Conservation (phyloP, 768 basidiomycete species). For the Calvatia gigantea region DNA sequence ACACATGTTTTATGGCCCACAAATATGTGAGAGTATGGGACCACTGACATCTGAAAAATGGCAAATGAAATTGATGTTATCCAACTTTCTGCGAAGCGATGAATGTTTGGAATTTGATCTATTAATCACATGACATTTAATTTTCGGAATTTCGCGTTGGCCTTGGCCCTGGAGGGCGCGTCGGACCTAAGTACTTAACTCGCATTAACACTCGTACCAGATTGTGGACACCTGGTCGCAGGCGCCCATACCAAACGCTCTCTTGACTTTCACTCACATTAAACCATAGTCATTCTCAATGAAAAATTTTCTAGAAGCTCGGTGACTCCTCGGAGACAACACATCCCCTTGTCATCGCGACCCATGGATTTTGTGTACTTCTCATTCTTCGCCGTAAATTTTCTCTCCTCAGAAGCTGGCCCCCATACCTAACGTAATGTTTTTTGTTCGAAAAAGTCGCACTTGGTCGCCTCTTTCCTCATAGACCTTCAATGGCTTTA, state of each 20-base stretch:
- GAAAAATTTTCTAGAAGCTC: constrained; percentile 17
- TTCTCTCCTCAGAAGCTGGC: not conserved
- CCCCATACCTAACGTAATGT: not conserved
- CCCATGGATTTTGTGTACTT: constrained; percentile 71
- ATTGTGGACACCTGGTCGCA: not conserved
- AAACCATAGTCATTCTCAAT: constrained; percentile 20
- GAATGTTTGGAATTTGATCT: not conserved
- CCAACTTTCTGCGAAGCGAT: not conserved
- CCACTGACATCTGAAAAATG: not conserved
- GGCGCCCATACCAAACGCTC: not conserved
- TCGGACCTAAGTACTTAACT: too few species aligned
- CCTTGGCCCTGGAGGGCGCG: not conserved
- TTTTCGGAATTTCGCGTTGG: not conserved
- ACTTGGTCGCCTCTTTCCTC: constrained; percentile 64
- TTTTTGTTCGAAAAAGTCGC: constrained; percentile 32
- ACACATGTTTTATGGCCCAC: constrained; percentile 30
- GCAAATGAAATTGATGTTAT: not conserved
- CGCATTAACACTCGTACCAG: too few species aligned
- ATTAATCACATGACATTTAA: not conserved
- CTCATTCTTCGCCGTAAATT: constrained; percentile 59
- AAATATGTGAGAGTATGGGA: constrained; percentile 49
- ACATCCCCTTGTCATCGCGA: constrained; percentile 45
- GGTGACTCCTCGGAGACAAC: constrained; percentile 4
- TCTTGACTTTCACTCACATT: not conserved
- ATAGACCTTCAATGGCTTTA: constrained; percentile 72